Evolutionary conservation across 441 rosid species (phyloP).

Genomic region (Erodium texanum): DNA sequence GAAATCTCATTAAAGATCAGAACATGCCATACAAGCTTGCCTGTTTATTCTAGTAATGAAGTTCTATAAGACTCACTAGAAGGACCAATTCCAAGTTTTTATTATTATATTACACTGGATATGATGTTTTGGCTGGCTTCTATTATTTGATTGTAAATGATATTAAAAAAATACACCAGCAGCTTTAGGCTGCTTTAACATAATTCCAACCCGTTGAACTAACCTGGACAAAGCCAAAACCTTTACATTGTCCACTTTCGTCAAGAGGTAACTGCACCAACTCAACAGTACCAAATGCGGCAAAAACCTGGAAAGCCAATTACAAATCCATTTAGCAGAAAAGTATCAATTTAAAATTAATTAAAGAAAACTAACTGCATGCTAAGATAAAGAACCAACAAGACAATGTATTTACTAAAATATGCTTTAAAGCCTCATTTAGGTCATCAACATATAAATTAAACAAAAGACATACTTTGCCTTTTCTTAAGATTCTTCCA

Average conservation of each 20-base stretch:
- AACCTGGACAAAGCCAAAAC: slow-evolving; percentile 97
- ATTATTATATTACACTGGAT: not conserved
- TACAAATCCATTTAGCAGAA: no score
- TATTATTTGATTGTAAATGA: not conserved
- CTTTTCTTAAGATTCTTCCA: no score
- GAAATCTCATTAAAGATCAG: slow-evolving; percentile 6
- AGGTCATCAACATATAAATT: no score
- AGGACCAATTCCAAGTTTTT: not conserved
- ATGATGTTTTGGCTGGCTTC: not conserved
- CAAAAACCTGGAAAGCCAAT: slow-evolving; percentile 58
- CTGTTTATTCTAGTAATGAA: not conserved
- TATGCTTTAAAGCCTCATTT: no score
- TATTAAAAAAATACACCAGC: not conserved
- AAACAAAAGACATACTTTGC: no score
- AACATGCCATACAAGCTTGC: not conserved
- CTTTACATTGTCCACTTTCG: slow-evolving; percentile 84
- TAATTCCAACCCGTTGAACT: slow-evolving; percentile 14
- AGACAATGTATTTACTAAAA: no score
- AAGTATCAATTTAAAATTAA: no score
- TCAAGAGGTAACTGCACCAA: slow-evolving; percentile 91
- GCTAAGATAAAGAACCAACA: no score
- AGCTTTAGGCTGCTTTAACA: slow-evolving; percentile 4
- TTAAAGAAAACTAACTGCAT: no score
- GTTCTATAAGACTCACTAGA: not conserved
- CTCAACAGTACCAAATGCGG: slow-evolving; percentile 90